Evolutionary conservation across 208 protist species (phyloP).

Genomic region (Acanthamoeba castellanii): DNA sequence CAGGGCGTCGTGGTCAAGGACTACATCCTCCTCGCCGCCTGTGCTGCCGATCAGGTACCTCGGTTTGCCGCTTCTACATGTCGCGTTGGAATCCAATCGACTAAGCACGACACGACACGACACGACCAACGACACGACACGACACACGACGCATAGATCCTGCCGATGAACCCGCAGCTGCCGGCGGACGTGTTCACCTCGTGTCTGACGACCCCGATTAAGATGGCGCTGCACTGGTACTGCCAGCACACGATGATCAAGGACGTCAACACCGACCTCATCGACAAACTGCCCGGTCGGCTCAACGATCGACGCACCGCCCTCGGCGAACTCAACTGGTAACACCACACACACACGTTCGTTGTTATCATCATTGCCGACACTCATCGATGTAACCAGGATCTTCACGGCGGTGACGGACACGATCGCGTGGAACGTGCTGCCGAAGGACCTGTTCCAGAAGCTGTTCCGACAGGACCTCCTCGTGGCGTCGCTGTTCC

Average conservation of each 20-base stretch:
- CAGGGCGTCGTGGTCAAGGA: slow-evolving; percentile 86
- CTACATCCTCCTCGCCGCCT: slow-evolving; percentile 97
- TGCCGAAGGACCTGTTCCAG: slow-evolving; percentile 95
- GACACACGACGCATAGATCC: slow-evolving; percentile 54
- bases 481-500: slow-evolving; percentile 95
- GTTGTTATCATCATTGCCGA: neutral
- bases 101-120: too few relatives aligned
- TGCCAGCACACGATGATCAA: slow-evolving; percentile 63
- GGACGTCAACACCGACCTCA: slow-evolving; percentile 78
- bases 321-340: slow-evolving; percentile 98
- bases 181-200: slow-evolving; percentile 99
- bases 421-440: slow-evolving; percentile 98
- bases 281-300: slow-evolving; percentile 87
- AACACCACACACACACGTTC: neutral
- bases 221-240: slow-evolving; percentile 97
- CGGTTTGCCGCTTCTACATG: slow-evolving; percentile 88
- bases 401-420: slow-evolving; percentile 99
- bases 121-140: neutral
- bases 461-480: slow-evolving; percentile 97
- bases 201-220: slow-evolving; percentile 98
- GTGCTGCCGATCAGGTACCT: slow-evolving; percentile 92
- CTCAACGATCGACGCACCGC: slow-evolving; percentile 93
- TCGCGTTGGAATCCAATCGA: neutral
- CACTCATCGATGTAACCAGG: neutral
- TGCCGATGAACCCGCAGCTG: slow-evolving; percentile 97